phyloP scores from a whole-genome alignment of 805 yeast species.

The Kodamaea leandrae region DNA sequence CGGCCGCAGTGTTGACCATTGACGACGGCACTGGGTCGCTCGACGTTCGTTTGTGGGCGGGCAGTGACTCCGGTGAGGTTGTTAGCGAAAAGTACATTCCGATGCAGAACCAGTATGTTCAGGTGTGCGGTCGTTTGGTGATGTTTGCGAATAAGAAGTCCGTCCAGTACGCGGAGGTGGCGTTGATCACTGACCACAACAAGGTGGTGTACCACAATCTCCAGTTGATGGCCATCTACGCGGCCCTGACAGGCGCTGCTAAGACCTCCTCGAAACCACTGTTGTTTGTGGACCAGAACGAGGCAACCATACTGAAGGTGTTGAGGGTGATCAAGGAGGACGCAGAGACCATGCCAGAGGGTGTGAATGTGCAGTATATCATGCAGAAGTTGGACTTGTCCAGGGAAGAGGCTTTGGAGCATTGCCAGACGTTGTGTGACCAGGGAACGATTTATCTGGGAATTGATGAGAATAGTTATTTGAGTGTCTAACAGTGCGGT shows the following conservation, averaged over 20 bases:
- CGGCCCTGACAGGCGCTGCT: conserved; percentile 8
- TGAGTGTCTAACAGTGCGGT: conserved; percentile 12
- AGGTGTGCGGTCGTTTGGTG: conserved; percentile 46
- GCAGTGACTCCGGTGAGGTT: conserved; percentile 30
- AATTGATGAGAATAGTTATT: conserved; percentile 50
- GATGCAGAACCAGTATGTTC: conserved; percentile 56
- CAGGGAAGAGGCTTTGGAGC: conserved; percentile 47
- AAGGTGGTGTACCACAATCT: conserved; percentile 67
- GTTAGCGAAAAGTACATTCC: conserved; percentile 33
- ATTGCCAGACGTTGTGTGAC: conserved; percentile 56
- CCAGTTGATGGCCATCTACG: conserved; percentile 51
- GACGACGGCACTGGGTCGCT: conserved; percentile 73
- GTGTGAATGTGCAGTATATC: conserved; percentile 66
- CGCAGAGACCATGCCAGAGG: conserved; percentile 63
- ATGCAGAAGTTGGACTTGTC: conserved; percentile 53
- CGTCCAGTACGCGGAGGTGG: conserved; percentile 61
- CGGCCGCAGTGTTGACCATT: conserved; percentile 46
- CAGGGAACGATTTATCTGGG: conserved; percentile 70
- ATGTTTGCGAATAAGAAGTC: conserved; percentile 64
- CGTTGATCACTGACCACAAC: conserved; percentile 59
- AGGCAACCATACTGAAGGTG: conserved; percentile 42
- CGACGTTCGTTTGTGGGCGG: conserved; percentile 61
- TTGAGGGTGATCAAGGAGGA: conserved; percentile 48
- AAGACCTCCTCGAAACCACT: conserved; percentile 17
- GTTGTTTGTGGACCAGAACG: conserved; percentile 30